phyloP scores from a whole-genome alignment of 2,329 filamentous ascomycete species.

The Magnaporthiopsis rhizophila region DNA sequence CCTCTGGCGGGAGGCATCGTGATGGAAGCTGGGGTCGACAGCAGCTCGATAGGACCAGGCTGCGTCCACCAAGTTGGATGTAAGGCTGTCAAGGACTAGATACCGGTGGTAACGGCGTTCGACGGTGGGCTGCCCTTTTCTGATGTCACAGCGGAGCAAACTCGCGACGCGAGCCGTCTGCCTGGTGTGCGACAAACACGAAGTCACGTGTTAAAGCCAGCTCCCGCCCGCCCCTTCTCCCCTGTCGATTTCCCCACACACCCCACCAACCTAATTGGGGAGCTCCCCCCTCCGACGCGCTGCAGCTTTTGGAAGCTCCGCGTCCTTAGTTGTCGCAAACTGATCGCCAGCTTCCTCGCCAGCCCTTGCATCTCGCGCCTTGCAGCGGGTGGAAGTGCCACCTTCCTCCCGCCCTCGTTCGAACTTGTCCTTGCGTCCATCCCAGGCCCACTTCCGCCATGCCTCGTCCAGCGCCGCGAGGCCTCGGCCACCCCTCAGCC shows the following conservation, averaged over 20 bases:
- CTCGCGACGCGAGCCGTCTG: slow-evolving; percentile 3
- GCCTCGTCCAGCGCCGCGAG: neutral
- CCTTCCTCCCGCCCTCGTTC: neutral
- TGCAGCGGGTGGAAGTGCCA: neutral
- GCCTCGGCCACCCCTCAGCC: neutral
- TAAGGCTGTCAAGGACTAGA: too few species aligned
- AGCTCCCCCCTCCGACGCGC: neutral
- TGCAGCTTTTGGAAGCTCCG: neutral
- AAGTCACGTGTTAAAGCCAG: neutral
- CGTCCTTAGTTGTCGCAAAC: neutral
- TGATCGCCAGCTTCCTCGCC: neutral
- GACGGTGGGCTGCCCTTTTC: neutral
- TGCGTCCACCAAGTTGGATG: neutral
- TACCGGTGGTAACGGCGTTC: neutral
- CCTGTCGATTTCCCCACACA: neutral
- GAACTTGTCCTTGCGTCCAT: neutral
- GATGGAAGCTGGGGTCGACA: neutral
- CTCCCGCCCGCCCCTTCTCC: neutral
- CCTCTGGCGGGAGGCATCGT: neutral
- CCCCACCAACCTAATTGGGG: neutral
- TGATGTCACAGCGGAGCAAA: neutral
- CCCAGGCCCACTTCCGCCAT: neutral
- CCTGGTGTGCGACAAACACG: neutral
- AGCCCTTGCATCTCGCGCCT: too few species aligned
- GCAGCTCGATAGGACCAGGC: neutral